phyloP scores from a whole-genome alignment of 352 stramenopile species.

The Stephanocyclus meneghinianus region DNA sequence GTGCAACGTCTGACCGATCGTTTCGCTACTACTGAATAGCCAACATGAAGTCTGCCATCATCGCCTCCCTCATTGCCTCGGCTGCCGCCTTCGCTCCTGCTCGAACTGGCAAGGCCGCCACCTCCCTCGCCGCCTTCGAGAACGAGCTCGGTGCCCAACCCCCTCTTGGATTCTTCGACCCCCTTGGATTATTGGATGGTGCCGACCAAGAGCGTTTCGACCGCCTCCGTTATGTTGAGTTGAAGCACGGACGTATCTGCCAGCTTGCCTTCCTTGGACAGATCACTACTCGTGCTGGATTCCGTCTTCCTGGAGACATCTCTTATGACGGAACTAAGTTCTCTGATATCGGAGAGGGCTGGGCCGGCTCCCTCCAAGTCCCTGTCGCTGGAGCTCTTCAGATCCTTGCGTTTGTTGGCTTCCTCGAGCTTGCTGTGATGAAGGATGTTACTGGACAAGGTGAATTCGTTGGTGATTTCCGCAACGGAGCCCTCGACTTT shows the following conservation, averaged over 20 bases:
- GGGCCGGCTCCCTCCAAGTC: slow-evolving; percentile 31
- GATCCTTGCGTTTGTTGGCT: slow-evolving; percentile 46
- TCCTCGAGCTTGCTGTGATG: slow-evolving; percentile 56
- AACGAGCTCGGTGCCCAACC: no score
- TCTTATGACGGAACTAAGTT: slow-evolving; percentile 54
- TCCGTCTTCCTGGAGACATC: slow-evolving; percentile 34
- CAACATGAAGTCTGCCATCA: no score
- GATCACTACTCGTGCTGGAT: slow-evolving; percentile 13
- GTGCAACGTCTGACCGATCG: no score
- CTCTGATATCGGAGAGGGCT: slow-evolving; percentile 23
- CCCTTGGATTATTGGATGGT: slow-evolving; percentile 63
- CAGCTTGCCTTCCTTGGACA: no score
- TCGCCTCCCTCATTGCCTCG: not conserved
- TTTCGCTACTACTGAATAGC: no score
- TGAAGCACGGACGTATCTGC: slow-evolving; percentile 63
- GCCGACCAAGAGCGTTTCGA: slow-evolving; percentile 67
- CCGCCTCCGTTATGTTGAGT: slow-evolving; percentile 66
- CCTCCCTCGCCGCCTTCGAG: no score
- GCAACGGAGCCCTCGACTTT: no score
- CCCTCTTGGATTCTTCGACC: slow-evolving; percentile 29
- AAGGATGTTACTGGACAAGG: slow-evolving; percentile 19
- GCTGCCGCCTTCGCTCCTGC: not conserved
- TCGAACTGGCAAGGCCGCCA: no score
- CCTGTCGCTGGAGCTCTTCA: slow-evolving; percentile 34
- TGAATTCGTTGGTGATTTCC: slow-evolving; percentile 75